Conservation (phyloP, 805 yeast species). For the Allodekkera sacchari region DNA sequence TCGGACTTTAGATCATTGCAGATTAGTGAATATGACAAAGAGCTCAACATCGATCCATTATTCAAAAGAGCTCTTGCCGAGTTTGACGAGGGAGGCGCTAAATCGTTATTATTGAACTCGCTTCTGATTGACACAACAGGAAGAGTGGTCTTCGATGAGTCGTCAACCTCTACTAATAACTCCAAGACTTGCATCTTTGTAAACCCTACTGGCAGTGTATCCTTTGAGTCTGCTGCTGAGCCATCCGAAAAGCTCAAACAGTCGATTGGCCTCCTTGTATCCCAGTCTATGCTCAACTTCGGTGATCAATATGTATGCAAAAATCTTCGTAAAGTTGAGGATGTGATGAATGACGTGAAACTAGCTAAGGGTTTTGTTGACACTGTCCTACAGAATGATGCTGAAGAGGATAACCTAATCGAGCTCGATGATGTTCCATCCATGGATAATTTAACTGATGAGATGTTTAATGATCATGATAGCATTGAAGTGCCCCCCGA, state of each 20-base stretch:
- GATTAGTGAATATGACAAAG: constrained; percentile 53
- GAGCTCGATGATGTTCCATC: background rate
- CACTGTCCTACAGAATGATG: background rate
- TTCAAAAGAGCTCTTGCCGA: constrained; percentile 70
- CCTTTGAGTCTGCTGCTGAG: no score
- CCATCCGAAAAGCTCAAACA: no score
- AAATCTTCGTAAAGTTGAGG: constrained; percentile 2
- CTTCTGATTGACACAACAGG: constrained; percentile 40
- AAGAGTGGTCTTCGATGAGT: constrained; percentile 61
- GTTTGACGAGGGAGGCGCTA: constrained; percentile 80
- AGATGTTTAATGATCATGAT: no score
- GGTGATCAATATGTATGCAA: constrained; percentile 2
- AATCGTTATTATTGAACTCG: constrained; percentile 56
- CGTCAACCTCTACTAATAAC: constrained; percentile 13
- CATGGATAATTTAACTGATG: no score
- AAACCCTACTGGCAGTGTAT: constrained; percentile 1
- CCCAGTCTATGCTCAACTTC: no score
- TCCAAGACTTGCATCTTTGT: constrained; percentile 2
- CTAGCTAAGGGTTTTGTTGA: constrained; percentile 7
- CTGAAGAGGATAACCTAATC: background rate
- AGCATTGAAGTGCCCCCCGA: no score
- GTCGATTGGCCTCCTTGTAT: no score
- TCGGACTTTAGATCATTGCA: constrained; percentile 36
- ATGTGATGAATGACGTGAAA: constrained; percentile 13
- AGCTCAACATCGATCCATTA: constrained; percentile 59